phyloP scores from a whole-genome alignment of 768 basidiomycete species.

The Macrolepiota dolichaula region DNA sequence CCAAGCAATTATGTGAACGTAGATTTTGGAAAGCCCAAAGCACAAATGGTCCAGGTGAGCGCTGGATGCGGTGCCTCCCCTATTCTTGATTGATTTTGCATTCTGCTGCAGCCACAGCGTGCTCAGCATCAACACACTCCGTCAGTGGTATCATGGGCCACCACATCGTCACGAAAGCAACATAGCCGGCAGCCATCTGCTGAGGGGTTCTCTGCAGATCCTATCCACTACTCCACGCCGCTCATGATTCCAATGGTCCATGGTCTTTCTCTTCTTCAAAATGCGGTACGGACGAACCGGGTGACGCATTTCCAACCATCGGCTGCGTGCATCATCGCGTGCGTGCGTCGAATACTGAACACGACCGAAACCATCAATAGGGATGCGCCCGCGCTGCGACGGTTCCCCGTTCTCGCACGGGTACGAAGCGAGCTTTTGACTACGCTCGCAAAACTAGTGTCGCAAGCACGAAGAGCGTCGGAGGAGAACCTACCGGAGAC shows the following conservation, averaged over 20 bases:
- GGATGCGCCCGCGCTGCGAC: slow-evolving; percentile 70
- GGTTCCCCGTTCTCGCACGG: slow-evolving; percentile 61
- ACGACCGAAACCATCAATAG: slow-evolving; percentile 82
- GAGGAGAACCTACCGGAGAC: slow-evolving; percentile 45
- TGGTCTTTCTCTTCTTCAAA: slow-evolving; percentile 81
- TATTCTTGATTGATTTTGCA: slow-evolving; percentile 9
- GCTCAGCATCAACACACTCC: slow-evolving; percentile 45
- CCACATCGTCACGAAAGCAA: slow-evolving; percentile 30
- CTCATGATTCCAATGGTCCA: slow-evolving; percentile 84
- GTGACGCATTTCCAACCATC: slow-evolving; percentile 88
- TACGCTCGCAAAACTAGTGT: slow-evolving; percentile 77
- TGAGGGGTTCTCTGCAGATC: slow-evolving; percentile 43
- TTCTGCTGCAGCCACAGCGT: slow-evolving; percentile 23
- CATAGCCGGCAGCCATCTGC: slow-evolving; percentile 43
- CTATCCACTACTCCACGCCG: slow-evolving; percentile 67
- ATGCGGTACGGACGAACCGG: slow-evolving; percentile 75
- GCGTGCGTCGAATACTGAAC: slow-evolving; percentile 82
- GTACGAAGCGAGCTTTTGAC: slow-evolving; percentile 83
- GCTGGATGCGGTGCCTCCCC: slow-evolving; percentile 7
- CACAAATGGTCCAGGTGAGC: slow-evolving; percentile 29
- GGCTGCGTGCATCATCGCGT: slow-evolving; percentile 92
- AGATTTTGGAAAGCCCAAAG: slow-evolving; percentile 51
- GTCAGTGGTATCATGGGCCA: slow-evolving; percentile 55
- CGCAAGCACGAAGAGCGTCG: slow-evolving; percentile 69
- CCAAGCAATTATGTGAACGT: slow-evolving; percentile 92